These are phyloP conservation scores for Tirmania nivea DNA, from an alignment of 495 filamentous ascomycete genomes.

Conservation along the genomic window DNA sequence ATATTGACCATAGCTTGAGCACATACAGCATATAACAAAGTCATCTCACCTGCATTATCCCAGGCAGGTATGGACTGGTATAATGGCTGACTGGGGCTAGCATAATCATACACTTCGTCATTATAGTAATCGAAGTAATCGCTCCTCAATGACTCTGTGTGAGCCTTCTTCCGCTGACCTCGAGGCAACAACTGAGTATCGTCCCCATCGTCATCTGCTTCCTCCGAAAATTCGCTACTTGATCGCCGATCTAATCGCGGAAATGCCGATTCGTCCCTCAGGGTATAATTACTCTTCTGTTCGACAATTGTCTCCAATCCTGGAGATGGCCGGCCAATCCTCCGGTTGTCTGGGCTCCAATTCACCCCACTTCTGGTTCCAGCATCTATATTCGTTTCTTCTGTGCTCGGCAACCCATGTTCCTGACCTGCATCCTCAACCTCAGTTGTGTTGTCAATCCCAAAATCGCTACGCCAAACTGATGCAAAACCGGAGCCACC, in stretches of 20 bases:
- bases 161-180: background rate
- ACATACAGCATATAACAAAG: no score
- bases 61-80: background rate
- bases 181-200: background rate
- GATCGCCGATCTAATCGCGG: conserved; percentile 1
- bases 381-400: background rate
- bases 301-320: conserved; percentile 15
- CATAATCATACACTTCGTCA: background rate
- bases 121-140: background rate
- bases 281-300: conserved; percentile 10
- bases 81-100: background rate
- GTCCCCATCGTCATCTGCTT: conserved; percentile 8
- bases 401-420: background rate
- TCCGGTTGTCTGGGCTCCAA: background rate
- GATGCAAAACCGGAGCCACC: background rate
- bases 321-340: background rate
- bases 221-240: conserved; percentile 6
- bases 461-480: background rate
- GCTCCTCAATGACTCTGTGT: conserved; percentile 8
- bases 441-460: background rate
- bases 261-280: background rate
- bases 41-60: background rate
- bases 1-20: no score
- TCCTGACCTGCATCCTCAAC: background rate
- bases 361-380: background rate